Evolutionary conservation across 139 green algal species (phyloP).

Genomic region (Marvania coccoides): DNA sequence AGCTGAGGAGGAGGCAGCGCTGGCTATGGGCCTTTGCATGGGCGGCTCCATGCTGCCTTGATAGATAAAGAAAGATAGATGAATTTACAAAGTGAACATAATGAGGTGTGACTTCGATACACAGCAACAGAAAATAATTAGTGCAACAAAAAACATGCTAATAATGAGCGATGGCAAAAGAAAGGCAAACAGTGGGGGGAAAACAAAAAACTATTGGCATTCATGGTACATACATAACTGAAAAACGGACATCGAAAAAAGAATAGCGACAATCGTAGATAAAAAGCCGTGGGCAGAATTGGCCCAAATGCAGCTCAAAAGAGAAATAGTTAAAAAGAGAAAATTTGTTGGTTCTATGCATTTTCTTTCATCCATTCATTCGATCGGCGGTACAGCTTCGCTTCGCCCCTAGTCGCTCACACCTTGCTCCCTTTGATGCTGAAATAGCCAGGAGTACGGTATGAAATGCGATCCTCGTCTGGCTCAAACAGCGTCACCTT

Average conservation of each 20-base stretch:
- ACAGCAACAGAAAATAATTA: neutral
- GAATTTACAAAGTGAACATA: neutral
- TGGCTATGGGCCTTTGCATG: conserved; percentile 76
- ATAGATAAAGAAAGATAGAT: conserved; percentile 14
- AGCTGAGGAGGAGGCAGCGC: conserved; percentile 76
- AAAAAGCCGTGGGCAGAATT: no score
- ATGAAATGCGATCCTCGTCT: neutral
- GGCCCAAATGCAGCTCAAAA: neutral
- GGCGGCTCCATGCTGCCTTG: conserved; percentile 61
- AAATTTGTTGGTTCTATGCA: no score
- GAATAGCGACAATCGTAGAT: neutral
- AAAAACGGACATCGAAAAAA: neutral
- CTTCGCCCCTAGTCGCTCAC: no score
- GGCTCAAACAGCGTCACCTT: conserved; percentile 30
- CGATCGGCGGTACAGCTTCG: no score
- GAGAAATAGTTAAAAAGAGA: neutral
- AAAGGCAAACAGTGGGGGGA: no score
- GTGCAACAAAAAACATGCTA: neutral
- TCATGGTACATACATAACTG: neutral
- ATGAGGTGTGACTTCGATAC: neutral
- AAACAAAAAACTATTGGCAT: no score
- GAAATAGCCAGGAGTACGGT: conserved; percentile 17
- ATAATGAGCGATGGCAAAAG: neutral
- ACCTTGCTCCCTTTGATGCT: conserved; percentile 6
- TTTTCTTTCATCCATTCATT: no score